These are phyloP conservation scores for Penicillium palitans DNA, from an alignment of 2,329 filamentous ascomycete genomes.

Conservation along the genomic window DNA sequence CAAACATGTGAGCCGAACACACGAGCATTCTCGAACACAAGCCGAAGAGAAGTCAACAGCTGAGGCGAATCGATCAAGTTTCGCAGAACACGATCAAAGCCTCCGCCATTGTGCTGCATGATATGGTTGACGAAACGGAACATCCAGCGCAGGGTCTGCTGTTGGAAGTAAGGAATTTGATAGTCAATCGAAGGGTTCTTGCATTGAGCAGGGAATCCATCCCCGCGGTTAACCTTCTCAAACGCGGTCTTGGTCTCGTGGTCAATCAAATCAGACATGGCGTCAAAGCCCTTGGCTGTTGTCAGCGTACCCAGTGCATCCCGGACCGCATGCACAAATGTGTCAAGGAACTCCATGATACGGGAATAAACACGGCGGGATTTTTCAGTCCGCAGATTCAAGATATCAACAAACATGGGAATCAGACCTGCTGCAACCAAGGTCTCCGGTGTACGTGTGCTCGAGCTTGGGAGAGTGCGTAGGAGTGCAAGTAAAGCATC, in stretches of 20 bases:
- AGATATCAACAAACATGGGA: constrained; percentile 83
- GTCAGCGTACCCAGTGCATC: constrained; percentile 84
- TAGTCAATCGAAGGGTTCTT: constrained; percentile 87
- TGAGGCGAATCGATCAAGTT: constrained; percentile 93
- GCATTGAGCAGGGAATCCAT: constrained; percentile 70
- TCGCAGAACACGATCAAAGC: constrained; percentile 83
- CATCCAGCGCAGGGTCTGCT: constrained; percentile 88
- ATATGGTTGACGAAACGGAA: constrained; percentile 97
- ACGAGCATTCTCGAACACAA: constrained; percentile 75
- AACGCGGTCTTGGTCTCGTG: constrained; percentile 73
- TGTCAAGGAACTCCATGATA: constrained; percentile 84
- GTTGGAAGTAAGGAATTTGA: constrained; percentile 86
- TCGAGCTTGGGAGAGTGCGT: constrained; percentile 71
- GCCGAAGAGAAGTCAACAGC: constrained; percentile 73
- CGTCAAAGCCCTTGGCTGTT: constrained; percentile 78
- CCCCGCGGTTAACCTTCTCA: constrained; percentile 63
- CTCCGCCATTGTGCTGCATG: constrained; percentile 78
- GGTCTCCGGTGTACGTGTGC: constrained; percentile 73
- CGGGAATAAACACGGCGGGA: constrained; percentile 82
- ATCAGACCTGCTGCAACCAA: constrained; percentile 88
- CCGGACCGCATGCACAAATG: constrained; percentile 78
- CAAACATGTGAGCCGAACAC: constrained; percentile 91
- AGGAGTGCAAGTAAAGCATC: constrained; percentile 86
- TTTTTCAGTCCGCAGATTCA: constrained; percentile 77
- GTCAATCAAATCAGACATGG: constrained; percentile 83